Base-by-base conservation (phyloP, 257 asterid genomes). In the Petrea volubilis region DNA sequence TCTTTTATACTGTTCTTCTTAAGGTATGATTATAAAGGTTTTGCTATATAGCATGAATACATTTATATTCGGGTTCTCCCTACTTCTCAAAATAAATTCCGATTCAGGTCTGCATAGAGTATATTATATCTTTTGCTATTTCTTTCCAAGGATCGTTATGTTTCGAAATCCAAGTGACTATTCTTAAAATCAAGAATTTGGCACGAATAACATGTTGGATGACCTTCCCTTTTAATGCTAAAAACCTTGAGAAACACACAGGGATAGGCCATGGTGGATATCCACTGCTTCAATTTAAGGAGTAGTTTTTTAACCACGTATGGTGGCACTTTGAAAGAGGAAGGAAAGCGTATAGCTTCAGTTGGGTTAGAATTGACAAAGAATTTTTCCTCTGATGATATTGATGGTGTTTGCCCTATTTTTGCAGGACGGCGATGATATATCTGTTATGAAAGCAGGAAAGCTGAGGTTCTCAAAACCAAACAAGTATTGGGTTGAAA, bases 401-500 rank as follows among this genome's bases (percentile, higher is more conserved):
- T 56, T 62, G 23, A 27, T 67, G 31, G 23, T 52, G 18, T 12
- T 29, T 59, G 27, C 60, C 53, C 67, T 43, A 24, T 29, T 28
- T 74, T 81, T 25, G 57, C 81, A 93, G 97, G 97, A 93, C 9
- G 86, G 89, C 66, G 96, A 91, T 73, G 64, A 79, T 59, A 78
- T 93, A 72, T 75, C 92, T 62, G 96, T 78, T n/a, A 73, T 87
- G 76, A 87, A 82, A 81, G 96, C 92, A 11, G 98, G 98, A 74
- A 80, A 51, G 53, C 77, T 93, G 64, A 93, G 90, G 74, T 87
- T 85, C 81, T 67, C 91, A 46, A 87, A 86, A 76, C 98, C 97
- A 57, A 87, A 87, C 76, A 93, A 93, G 75, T 93, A 89, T 61
- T 91, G 98, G 98, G 85, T 93, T 74, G 98, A 93, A 81, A 89